phyloP scores from a whole-genome alignment of 129 eudicot species.

The Helianthus tuberosus region DNA sequence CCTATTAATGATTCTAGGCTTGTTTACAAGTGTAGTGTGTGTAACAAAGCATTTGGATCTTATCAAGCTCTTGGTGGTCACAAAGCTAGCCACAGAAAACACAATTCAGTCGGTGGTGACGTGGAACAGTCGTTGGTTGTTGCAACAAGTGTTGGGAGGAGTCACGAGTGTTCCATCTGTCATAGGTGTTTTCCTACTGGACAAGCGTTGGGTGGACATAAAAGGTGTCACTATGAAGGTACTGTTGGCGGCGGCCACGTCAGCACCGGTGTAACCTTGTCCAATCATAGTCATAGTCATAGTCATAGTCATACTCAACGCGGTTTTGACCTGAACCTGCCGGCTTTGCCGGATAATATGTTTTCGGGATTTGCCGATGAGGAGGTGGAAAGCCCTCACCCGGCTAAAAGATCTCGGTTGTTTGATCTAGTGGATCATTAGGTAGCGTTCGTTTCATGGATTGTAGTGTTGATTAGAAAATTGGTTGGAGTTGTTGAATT shows the following conservation, averaged over 20 bases:
- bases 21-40: conserved; percentile 61
- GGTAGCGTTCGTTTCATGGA: not conserved
- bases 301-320: conserved; percentile 31
- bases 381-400: conserved; percentile 60
- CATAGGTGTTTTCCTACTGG: conserved; percentile 83
- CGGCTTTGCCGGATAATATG: conserved; percentile 46
- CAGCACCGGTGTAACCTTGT: conserved; percentile 44
- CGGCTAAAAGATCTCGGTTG: conserved; percentile 51
- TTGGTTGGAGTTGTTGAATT: conserved; percentile 15
- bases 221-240: conserved; percentile 93
- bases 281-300: conserved; percentile 7
- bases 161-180: conserved; percentile 90
- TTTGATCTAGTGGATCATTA: conserved; percentile 8
- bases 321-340: conserved; percentile 56
- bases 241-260: conserved; percentile 30
- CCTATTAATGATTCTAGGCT: not conserved
- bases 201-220: conserved; percentile 95
- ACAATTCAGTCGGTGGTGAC: conserved; percentile 38
- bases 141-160: conserved; percentile 42
- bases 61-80: conserved; percentile 98
- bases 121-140: conserved; percentile 35
- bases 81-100: conserved; percentile 88
- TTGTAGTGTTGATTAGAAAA: conserved; percentile 10
- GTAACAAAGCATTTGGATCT: conserved; percentile 68
- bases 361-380: conserved; percentile 27